Evolutionary conservation across 148 eudicot species (phyloP).

Genomic region (Diospyros kaki): DNA sequence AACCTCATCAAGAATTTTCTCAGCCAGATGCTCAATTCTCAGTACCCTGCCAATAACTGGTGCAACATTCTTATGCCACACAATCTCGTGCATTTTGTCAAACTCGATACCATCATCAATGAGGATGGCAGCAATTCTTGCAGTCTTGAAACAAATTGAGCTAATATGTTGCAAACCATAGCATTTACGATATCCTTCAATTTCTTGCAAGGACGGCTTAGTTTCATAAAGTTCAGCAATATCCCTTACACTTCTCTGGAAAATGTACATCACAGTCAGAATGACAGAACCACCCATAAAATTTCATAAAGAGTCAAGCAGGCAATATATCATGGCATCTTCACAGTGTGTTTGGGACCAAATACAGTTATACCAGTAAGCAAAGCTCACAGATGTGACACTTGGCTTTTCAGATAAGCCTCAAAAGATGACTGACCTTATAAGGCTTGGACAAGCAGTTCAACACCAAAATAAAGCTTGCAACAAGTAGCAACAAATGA

Average conservation of each 20-base stretch:
- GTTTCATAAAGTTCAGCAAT: slow-evolving; percentile 76
- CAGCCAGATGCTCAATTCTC: slow-evolving; percentile 82
- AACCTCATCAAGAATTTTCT: slow-evolving; percentile 71
- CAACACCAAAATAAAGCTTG: background rate
- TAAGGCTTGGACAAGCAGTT: background rate
- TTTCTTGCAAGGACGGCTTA: slow-evolving; percentile 50
- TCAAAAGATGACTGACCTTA: background rate
- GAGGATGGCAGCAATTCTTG: slow-evolving; percentile 63
- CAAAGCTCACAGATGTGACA: background rate
- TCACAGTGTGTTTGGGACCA: background rate
- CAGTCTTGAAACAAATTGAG: slow-evolving; percentile 70
- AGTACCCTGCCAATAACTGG: slow-evolving; percentile 79
- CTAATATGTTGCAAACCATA: slow-evolving; percentile 52
- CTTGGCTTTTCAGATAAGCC: background rate
- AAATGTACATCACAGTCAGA: slow-evolving; percentile 12
- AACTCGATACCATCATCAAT: slow-evolving; percentile 82
- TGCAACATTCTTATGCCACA: slow-evolving; percentile 64
- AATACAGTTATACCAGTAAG: background rate
- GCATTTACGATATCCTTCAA: slow-evolving; percentile 56
- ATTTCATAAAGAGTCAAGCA: background rate
- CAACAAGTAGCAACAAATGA: background rate
- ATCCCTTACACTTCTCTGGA: slow-evolving; percentile 82
- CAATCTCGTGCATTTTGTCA: slow-evolving; percentile 58
- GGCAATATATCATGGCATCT: background rate
- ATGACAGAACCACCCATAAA: background rate